Conservation (phyloP, 1,139 yeast genomes). For the Suhomyces bokatorum region DNA sequence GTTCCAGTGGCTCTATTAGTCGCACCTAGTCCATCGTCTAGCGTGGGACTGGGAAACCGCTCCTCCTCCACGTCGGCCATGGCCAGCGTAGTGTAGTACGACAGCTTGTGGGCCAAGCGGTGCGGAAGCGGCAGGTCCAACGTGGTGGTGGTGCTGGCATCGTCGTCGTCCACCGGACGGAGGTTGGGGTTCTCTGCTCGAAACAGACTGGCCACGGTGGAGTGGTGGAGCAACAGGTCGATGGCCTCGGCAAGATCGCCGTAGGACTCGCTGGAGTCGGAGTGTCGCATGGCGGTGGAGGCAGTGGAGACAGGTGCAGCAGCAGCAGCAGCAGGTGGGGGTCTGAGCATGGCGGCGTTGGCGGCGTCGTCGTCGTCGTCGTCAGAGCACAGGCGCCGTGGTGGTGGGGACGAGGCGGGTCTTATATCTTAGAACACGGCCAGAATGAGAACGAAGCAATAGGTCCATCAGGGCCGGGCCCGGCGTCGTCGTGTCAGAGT, state of each 20-base stretch:
- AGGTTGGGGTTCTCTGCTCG: conserved; percentile 31
- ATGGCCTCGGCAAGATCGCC: conserved; percentile 13
- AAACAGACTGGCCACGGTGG: conserved; percentile 26
- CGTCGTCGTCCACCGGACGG: conserved; percentile 18
- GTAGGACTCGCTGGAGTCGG: conserved; percentile 5
- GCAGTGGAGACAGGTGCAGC: background rate
- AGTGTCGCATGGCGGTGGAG: background rate
- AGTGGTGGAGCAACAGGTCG: conserved; percentile 25
- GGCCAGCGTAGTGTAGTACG: conserved; percentile 18
- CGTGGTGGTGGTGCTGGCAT: too few species aligned
- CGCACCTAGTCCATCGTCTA: conserved; percentile 7
- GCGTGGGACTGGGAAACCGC: conserved; percentile 19
- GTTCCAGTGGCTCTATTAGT: too few species aligned
- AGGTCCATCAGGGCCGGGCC: background rate
- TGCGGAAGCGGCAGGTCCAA: conserved; percentile 13
- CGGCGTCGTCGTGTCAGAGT: conserved; percentile 2
- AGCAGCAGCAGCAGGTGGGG: conserved; percentile 4
- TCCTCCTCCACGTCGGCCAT: conserved; percentile 12
- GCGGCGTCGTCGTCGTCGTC: too few species aligned
- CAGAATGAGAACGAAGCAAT: background rate
- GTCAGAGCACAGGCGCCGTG: background rate
- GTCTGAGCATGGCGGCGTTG: conserved; percentile 10
- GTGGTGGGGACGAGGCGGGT: background rate
- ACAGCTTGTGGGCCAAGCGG: conserved; percentile 13
- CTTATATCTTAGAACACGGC: conserved; percentile 1